These are phyloP conservation scores for Biscogniauxia sp. DNA, from an alignment of 2,329 filamentous ascomycete species.

Conservation along the genomic window DNA sequence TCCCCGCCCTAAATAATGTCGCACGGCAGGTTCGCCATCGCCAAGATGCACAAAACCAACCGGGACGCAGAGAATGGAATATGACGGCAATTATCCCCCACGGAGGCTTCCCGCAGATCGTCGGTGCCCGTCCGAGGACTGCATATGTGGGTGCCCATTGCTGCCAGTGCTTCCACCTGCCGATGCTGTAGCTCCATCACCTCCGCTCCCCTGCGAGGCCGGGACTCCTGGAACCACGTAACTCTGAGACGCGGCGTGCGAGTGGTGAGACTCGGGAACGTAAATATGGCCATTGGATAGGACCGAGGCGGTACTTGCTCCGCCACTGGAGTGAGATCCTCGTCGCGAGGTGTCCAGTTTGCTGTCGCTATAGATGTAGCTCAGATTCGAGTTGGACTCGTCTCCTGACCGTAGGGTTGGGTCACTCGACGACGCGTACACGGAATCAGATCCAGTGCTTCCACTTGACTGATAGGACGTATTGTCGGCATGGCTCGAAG, in stretches of 20 bases:
- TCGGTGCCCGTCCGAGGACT: constrained; percentile 26
- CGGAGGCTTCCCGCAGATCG: constrained; percentile 34
- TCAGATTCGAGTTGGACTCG: constrained; percentile 19
- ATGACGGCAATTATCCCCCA: constrained; percentile 24
- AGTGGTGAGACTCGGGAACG: constrained; percentile 30
- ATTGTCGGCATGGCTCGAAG: constrained; percentile 19
- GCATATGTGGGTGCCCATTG: constrained; percentile 26
- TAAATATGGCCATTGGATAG: constrained; percentile 36
- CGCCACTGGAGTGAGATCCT: constrained; percentile 26
- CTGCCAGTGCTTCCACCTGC: constrained; percentile 7
- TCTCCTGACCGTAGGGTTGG: constrained; percentile 22
- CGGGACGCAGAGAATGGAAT: constrained; percentile 13
- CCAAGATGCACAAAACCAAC: constrained; percentile 22
- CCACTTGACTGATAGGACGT: constrained; percentile 14
- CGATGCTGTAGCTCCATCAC: constrained; percentile 11
- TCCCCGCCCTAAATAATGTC: constrained; percentile 15
- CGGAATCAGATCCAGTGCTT: constrained; percentile 12
- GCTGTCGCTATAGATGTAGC: constrained; percentile 30
- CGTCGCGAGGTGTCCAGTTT: constrained; percentile 22
- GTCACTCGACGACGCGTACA: constrained; percentile 21
- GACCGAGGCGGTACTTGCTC: constrained; percentile 20
- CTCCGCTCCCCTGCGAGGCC: constrained; percentile 14
- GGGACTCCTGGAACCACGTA: constrained; percentile 20
- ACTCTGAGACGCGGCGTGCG: constrained; percentile 18
- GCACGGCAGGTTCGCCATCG: constrained; percentile 25